Percentiles rank a stretch among this genome's conserved stretches.
Evolutionary conservation across 345 rosid genomes (phyloP).

Genomic region (Gossypium herbaceum): DNA sequence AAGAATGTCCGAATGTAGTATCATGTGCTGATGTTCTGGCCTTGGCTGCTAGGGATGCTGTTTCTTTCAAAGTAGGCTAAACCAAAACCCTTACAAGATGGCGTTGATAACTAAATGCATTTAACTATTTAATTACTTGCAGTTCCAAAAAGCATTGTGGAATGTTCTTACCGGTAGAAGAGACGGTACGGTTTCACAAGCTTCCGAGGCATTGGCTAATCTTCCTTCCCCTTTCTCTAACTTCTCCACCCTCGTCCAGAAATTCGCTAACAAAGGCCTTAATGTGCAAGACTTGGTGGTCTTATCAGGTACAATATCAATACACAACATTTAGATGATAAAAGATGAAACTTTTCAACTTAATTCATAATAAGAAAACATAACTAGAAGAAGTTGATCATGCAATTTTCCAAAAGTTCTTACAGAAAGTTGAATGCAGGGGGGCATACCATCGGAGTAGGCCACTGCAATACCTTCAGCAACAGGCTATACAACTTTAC

Average conservation of each 20-base stretch:
- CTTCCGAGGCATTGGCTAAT: constrained; percentile 32
- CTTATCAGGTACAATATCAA: constrained; percentile 45
- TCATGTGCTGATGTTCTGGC: constrained; percentile 67
- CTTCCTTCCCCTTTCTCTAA: constrained; percentile 56
- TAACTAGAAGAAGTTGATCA: neutral
- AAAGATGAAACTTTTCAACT: neutral
- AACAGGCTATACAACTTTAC: constrained; percentile 70
- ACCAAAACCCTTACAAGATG: too few relatives aligned
- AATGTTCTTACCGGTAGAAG: constrained; percentile 13
- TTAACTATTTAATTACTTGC: neutral
- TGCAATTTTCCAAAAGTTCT: neutral
- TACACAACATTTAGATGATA: neutral
- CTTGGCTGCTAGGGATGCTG: constrained; percentile 52
- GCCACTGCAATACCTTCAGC: constrained; percentile 48
- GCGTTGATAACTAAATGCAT: neutral
- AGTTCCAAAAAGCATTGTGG: neutral
- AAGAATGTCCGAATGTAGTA: constrained; percentile 52
- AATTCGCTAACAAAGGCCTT: constrained; percentile 42
- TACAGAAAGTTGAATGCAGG: constrained; percentile 27
- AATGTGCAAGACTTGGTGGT: constrained; percentile 60
- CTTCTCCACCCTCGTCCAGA: constrained; percentile 39
- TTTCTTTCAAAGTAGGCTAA: constrained; percentile 42
- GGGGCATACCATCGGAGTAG: constrained; percentile 57
- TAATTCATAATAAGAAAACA: neutral
- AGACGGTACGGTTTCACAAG: constrained; percentile 52